phyloP scores from a whole-genome alignment of 306 rosid genomes.

The Malus sieversii region DNA sequence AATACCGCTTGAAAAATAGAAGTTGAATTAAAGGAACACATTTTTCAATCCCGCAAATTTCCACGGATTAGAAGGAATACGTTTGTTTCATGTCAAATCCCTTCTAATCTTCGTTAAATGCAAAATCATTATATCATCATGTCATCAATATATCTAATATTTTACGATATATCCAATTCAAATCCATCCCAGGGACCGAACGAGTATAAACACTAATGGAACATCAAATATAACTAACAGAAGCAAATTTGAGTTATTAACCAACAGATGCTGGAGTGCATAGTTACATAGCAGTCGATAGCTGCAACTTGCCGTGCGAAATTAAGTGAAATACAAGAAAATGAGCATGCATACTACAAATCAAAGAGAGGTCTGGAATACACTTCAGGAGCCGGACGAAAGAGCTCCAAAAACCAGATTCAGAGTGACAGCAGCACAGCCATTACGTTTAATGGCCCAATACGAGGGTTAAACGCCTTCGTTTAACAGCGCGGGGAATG shows the following conservation, averaged over 20 bases:
- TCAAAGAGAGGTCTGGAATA: background rate
- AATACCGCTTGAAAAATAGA: no score
- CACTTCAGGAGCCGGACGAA: background rate
- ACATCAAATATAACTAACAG: background rate
- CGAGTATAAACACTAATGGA: background rate
- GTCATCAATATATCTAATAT: no score
- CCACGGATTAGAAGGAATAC: no score
- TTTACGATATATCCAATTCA: no score
- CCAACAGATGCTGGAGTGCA: background rate
- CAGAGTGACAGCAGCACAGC: background rate
- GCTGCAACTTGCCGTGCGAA: slow-evolving; percentile 3
- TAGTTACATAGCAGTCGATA: background rate
- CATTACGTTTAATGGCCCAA: background rate
- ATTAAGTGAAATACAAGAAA: background rate
- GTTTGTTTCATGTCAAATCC: no score
- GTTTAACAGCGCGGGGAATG: background rate
- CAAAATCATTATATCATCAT: background rate
- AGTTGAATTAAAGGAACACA: no score
- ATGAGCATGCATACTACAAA: background rate
- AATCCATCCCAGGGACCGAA: no score
- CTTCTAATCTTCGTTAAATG: no score
- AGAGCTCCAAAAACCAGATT: background rate
- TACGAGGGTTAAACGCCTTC: background rate
- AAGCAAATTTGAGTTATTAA: background rate
- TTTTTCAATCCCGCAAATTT: no score